Evolutionary conservation across 148 eudicot species (phyloP).

Genomic region (Polygonum maritimum): DNA sequence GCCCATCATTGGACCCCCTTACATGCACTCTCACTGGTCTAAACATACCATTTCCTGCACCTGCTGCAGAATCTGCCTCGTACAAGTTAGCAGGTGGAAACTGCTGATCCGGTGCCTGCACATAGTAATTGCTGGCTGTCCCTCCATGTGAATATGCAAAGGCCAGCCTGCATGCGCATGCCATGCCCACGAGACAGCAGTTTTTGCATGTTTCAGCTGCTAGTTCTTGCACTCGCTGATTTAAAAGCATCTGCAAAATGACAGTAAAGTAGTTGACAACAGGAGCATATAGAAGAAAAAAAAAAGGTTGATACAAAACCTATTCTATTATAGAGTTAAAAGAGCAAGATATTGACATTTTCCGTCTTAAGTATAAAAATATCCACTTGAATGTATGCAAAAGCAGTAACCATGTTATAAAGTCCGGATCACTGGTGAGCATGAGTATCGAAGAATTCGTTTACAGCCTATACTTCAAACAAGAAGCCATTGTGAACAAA

Average conservation of each 20-base stretch:
- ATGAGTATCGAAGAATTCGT: background rate
- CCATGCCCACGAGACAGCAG: conserved; percentile 69
- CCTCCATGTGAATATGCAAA: conserved; percentile 62
- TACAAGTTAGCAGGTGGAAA: conserved; percentile 47
- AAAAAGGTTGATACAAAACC: background rate
- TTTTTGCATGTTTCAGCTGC: conserved; percentile 88
- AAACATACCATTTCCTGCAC: conserved; percentile 67
- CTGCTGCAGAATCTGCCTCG: conserved; percentile 58
- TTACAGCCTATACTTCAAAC: background rate
- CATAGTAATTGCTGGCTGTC: conserved; percentile 50
- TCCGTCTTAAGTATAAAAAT: background rate
- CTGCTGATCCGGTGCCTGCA: conserved; percentile 67
- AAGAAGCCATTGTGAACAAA: background rate
- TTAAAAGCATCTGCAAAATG: conserved; percentile 71
- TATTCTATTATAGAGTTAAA: background rate
- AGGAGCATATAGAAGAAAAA: background rate
- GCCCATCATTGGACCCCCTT: conserved; percentile 88
- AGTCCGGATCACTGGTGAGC: background rate
- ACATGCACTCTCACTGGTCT: conserved; percentile 96
- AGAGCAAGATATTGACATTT: background rate
- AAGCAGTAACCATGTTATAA: background rate
- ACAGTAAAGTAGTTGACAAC: background rate
- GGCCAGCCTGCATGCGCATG: conserved; percentile 83
- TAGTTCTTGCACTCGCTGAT: conserved; percentile 91
- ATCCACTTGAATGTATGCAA: background rate